Evolutionary conservation across 208 protist species (phyloP).

Genomic region (Entamoeba invadens): DNA sequence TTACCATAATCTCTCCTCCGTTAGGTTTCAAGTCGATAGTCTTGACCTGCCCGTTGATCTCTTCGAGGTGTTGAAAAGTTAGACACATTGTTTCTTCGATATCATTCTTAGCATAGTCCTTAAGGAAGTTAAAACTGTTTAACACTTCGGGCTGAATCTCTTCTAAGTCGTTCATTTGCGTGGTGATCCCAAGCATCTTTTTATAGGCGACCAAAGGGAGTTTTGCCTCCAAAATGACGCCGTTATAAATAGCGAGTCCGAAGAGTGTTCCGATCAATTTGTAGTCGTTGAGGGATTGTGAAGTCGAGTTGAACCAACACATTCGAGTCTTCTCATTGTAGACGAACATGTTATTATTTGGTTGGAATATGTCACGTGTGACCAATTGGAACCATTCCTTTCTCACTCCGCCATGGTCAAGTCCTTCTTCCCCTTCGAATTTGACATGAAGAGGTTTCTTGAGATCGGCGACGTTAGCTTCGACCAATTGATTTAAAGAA

Average conservation of each 20-base stretch:
- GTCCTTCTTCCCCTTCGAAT: constrained; percentile 10
- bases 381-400: constrained; percentile 30
- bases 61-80: neutral
- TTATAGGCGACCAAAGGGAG: constrained; percentile 15
- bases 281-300: neutral
- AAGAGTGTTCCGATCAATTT: constrained; percentile 21
- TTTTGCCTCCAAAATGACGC: constrained; percentile 12
- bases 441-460: neutral
- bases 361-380: neutral
- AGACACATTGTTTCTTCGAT: neutral
- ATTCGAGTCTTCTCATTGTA: neutral
- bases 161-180: neutral
- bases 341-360: constrained; percentile 12
- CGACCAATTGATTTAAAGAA: neutral
- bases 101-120: neutral
- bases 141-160: neutral
- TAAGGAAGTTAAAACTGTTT: neutral
- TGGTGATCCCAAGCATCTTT: neutral
- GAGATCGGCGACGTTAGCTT: neutral
- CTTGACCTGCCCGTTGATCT: neutral
- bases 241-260: constrained; percentile 28
- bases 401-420: constrained; percentile 18
- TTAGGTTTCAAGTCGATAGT: constrained; percentile 13
- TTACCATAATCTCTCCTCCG: constrained; percentile 47
- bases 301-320: constrained; percentile 20